Evolutionary conservation across 257 asterid species (phyloP).

Genomic region (Rauvolfia tetraphylla): DNA sequence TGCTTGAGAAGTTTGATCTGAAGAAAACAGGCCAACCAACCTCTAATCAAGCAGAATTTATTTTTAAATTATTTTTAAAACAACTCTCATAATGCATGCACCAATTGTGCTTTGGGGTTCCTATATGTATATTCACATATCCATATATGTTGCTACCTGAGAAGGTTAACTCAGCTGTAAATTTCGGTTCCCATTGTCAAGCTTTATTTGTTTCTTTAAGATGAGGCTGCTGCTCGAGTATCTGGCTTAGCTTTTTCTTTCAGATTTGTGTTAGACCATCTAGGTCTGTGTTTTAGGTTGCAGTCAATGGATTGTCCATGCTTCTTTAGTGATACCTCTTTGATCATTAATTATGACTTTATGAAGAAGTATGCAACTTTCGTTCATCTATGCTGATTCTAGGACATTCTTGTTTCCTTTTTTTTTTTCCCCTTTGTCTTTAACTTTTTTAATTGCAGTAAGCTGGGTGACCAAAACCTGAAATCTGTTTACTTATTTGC

Average conservation of each 20-base stretch:
- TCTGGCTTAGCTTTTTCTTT: not conserved
- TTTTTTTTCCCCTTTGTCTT: too few relatives aligned
- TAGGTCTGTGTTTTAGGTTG: not conserved
- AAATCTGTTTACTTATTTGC: not conserved
- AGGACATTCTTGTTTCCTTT: too few relatives aligned
- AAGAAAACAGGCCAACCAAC: not conserved
- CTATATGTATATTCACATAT: not conserved
- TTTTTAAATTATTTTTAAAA: not conserved
- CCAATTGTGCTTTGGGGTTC: not conserved
- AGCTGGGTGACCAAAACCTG: not conserved
- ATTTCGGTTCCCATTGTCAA: not conserved
- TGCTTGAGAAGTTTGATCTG: slow-evolving; percentile 3
- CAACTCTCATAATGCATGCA: not conserved
- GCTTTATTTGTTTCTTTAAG: not conserved
- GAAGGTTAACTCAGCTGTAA: not conserved
- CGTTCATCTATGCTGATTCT: too few relatives aligned
- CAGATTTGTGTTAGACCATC: not conserved
- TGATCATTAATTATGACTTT: not conserved
- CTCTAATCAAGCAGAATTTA: not conserved
- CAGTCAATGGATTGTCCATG: not conserved
- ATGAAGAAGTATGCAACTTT: not conserved
- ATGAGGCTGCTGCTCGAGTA: not conserved
- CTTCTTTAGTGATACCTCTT: not conserved
- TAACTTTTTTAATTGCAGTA: not conserved
- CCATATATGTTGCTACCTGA: not conserved